Conservation (phyloP, 169 alveolate species). For the Cryptosporidium ubiquitum region DNA sequence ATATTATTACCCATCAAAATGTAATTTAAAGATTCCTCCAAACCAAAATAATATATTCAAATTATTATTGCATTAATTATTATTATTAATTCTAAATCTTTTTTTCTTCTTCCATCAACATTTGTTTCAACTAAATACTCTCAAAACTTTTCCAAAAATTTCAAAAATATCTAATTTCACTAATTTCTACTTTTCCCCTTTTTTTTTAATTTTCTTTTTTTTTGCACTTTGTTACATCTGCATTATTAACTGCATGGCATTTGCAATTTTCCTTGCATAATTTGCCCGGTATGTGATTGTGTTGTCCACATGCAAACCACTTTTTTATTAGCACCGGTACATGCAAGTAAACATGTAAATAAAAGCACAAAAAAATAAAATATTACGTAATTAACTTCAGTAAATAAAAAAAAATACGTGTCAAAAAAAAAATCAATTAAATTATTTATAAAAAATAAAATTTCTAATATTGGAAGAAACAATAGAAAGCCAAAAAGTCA, state of each 20-base stretch:
- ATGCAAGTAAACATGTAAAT: slow-evolving; percentile 3
- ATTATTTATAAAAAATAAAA: background rate
- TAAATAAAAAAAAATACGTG: background rate
- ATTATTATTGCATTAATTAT: too few relatives aligned
- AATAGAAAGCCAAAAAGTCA: background rate
- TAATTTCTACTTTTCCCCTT: background rate
- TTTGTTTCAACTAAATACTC: background rate
- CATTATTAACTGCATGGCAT: background rate
- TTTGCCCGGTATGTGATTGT: background rate
- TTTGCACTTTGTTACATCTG: background rate
- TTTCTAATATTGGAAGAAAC: background rate
- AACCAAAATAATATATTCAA: too few relatives aligned
- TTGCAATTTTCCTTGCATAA: background rate
- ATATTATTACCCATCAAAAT: background rate
- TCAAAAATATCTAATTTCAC: background rate
- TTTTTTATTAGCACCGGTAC: slow-evolving; percentile 15
- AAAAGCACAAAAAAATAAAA: background rate
- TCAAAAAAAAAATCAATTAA: background rate
- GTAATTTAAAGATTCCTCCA: background rate
- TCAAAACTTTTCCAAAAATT: too few relatives aligned
- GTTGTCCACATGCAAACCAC: slow-evolving; percentile 23
- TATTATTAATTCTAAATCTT: too few relatives aligned
- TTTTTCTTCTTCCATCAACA: background rate
- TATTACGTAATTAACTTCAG: background rate
- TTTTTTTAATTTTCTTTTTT: background rate